Base-by-base conservation (phyloP, 2,329 filamentous ascomycete genomes). In the Aspergillus fischeri region DNA sequence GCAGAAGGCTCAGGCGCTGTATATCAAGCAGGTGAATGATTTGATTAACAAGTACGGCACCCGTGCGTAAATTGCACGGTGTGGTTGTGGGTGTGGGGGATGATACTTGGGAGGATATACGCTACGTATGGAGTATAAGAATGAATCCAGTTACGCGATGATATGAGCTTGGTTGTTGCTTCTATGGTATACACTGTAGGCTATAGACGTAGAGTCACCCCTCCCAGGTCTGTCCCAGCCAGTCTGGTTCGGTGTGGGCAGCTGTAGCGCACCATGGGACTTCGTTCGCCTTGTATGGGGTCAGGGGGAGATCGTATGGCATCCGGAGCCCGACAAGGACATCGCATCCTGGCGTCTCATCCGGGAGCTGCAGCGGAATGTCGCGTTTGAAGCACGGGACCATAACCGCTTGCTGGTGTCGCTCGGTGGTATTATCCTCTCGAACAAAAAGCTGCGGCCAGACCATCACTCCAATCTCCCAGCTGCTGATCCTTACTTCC, bases 381-480 rank as follows among this genome's bases (percentile, higher is more conserved):
- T 94, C 87, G 3, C 69, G 80, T 58, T 81, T 80, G 71, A 92
- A 93, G 1, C 83, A 84, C 1, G 85, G 85, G 1, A 88, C 77
- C 88, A 96, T 94, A 5, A 27, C 11, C 11, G 44, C 44, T 47
- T 27, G 71, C 68, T 0, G 80, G 79, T 0, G 57, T 62, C 8
- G 32, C 25, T 35, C 24, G 44, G 48, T 5, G 24, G 53, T n/a
- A 27, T 51, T 24, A 35, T 27, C 25, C 38, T 35, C 52, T 7
- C 73, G 66, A 11, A 58, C 61, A 49, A 79, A 81, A 27, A 86
- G 65, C 21, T 69, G 84, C 0, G 92, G 91, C 90, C 91, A 95
- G 0, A 96, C 81, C 49, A 96, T 70, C 1, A 96, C 90, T 0
- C 92, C 92, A 32, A 91, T 83, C 71, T 96, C 92, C 78, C 88